These are phyloP conservation scores for Logfia minima DNA, from an alignment of 129 eudicot species.

Conservation along the genomic window DNA sequence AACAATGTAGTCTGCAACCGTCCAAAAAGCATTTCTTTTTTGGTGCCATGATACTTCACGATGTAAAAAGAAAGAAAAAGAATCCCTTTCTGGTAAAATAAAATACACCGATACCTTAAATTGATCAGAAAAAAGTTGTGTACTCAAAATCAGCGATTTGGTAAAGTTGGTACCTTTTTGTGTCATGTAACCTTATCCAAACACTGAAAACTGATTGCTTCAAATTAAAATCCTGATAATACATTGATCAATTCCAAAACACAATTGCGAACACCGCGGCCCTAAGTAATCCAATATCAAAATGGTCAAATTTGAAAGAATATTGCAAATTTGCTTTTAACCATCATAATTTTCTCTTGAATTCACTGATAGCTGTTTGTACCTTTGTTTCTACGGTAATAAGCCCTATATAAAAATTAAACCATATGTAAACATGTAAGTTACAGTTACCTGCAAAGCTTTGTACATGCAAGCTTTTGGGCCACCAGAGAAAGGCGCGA, in stretches of 20 bases:
- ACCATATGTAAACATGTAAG: slow-evolving; percentile 15
- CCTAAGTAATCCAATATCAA: slow-evolving; percentile 11
- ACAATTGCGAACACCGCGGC: background rate
- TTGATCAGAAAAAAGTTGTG: too few species aligned
- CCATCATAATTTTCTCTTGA: background rate
- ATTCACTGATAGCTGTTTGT: background rate
- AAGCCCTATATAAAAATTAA: background rate
- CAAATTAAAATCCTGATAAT: background rate
- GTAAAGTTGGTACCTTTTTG: too few species aligned
- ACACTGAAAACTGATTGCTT: background rate
- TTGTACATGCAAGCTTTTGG: slow-evolving; percentile 96
- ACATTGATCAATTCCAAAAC: background rate
- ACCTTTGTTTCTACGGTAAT: slow-evolving; percentile 12
- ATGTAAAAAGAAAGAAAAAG: too few species aligned
- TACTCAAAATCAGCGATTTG: too few species aligned
- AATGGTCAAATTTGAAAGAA: background rate
- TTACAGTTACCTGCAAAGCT: slow-evolving; percentile 75
- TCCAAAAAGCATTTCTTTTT: too few species aligned
- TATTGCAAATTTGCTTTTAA: slow-evolving; percentile 10
- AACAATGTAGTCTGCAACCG: too few species aligned
- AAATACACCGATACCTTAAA: too few species aligned
- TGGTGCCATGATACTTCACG: too few species aligned
- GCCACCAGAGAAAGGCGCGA: slow-evolving; percentile 91
- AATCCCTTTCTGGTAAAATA: too few species aligned
- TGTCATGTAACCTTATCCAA: background rate